Evolutionary conservation across 2,329 filamentous ascomycete species (phyloP).

Genomic region (Aspergillus sp.): DNA sequence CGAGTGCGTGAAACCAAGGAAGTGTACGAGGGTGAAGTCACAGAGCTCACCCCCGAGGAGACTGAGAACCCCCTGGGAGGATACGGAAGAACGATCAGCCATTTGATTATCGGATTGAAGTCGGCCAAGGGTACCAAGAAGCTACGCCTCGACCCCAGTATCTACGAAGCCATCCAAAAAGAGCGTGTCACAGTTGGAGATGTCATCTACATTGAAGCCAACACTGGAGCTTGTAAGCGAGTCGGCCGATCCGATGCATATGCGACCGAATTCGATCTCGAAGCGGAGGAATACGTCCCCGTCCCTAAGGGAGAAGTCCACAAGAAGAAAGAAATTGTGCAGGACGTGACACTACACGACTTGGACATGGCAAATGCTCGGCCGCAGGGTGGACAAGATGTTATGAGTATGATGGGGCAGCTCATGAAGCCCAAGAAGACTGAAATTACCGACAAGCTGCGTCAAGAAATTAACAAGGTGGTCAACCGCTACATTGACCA

Average conservation of each 20-base stretch:
- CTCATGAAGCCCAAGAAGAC: constrained; percentile 99
- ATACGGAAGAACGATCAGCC: constrained; percentile 96
- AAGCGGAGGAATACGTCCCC: constrained; percentile 97
- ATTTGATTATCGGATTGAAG: constrained; percentile 89
- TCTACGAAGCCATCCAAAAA: constrained; percentile 99
- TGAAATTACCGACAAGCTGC: constrained; percentile 96
- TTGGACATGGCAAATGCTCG: constrained; percentile 92
- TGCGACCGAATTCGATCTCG: constrained; percentile 95
- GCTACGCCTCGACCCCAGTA: constrained; percentile 90
- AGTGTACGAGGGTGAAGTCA: constrained; percentile 98
- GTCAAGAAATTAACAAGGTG: constrained; percentile 96
- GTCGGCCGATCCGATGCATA: constrained; percentile 95
- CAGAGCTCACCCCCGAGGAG: constrained; percentile 94
- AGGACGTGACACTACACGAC: constrained; percentile 96
- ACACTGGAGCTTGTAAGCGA: constrained; percentile 95
- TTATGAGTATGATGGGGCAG: constrained; percentile 99
- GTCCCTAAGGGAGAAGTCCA: constrained; percentile 98
- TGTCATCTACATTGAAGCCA: constrained; percentile 98
- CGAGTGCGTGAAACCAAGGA: constrained; percentile 98
- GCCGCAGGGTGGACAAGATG: constrained; percentile 95
- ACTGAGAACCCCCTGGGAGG: constrained; percentile 94
- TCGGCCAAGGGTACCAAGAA: constrained; percentile 97
- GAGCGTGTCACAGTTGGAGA: constrained; percentile 94
- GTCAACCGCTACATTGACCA: constrained; percentile 99
- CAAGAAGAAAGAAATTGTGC: constrained; percentile 99